These are phyloP conservation scores for Talaromyces albobiverticillius DNA, from an alignment of 2,329 filamentous ascomycete species.

Conservation along the genomic window DNA sequence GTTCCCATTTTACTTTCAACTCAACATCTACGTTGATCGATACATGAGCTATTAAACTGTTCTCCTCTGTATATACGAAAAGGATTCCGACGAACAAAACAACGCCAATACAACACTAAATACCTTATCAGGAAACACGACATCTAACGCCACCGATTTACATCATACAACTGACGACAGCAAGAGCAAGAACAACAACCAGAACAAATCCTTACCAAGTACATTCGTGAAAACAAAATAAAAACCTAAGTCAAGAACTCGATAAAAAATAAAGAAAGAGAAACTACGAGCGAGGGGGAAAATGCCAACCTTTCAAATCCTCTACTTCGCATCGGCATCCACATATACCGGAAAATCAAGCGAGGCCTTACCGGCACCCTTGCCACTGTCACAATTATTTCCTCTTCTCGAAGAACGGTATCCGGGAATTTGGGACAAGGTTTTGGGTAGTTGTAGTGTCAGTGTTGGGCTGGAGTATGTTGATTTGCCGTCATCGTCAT, in stretches of 20 bases:
- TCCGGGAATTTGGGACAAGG: constrained; percentile 38
- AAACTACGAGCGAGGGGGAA: neutral
- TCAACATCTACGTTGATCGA: neutral
- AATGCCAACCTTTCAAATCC: constrained; percentile 37
- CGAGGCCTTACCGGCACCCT: constrained; percentile 40
- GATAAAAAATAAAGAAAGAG: neutral
- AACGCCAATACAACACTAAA: no score
- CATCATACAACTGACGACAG: no score
- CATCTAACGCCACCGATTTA: no score
- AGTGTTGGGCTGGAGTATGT: constrained; percentile 46
- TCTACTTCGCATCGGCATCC: constrained; percentile 46
- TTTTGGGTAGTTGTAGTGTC: constrained; percentile 40
- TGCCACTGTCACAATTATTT: constrained; percentile 37
- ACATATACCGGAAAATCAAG: constrained; percentile 39
- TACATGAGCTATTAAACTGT: no score
- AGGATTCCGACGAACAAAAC: no score
- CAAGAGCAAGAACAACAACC: neutral
- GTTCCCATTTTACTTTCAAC: no score
- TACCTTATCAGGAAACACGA: no score
- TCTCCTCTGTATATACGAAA: no score
- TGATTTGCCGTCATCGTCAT: constrained; percentile 27
- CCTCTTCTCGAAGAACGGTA: constrained; percentile 37
- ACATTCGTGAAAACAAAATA: neutral
- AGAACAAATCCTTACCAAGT: neutral
- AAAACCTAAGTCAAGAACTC: neutral